These are phyloP conservation scores for Meyerozyma guilliermondii DNA, from an alignment of 1,139 yeast genomes.

Conservation along the genomic window DNA sequence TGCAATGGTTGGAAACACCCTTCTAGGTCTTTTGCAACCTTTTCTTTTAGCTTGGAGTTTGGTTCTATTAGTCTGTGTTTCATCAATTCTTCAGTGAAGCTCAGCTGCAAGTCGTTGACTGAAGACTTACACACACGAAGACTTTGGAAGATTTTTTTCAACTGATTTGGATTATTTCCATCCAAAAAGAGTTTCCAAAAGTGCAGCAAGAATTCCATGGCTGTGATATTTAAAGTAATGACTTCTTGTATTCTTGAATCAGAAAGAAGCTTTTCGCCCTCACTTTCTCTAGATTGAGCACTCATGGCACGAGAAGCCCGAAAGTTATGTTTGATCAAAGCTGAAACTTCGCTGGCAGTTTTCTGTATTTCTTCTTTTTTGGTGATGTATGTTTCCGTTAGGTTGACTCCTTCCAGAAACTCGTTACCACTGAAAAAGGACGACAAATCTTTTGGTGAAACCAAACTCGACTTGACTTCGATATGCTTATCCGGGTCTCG, in stretches of 20 bases:
- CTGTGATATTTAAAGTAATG: slow-evolving; percentile 33
- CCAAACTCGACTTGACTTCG: slow-evolving; percentile 3
- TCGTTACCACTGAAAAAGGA: slow-evolving; percentile 20
- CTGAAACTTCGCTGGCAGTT: slow-evolving; percentile 45
- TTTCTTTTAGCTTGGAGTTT: slow-evolving; percentile 31
- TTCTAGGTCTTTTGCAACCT: slow-evolving; percentile 28
- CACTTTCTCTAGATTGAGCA: background rate
- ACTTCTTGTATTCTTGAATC: slow-evolving; percentile 28
- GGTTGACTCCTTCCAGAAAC: slow-evolving; percentile 26
- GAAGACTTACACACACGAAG: slow-evolving; percentile 29
- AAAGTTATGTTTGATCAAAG: slow-evolving; percentile 52
- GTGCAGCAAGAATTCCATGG: slow-evolving; percentile 40
- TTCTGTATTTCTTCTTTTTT: slow-evolving; percentile 38
- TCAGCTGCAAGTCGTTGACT: slow-evolving; percentile 18
- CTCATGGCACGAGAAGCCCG: slow-evolving; percentile 32
- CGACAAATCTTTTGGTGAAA: slow-evolving; percentile 18
- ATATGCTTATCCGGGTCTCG: slow-evolving; percentile 5
- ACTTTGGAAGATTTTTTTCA: slow-evolving; percentile 33
- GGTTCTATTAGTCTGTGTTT: slow-evolving; percentile 6
- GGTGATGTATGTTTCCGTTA: slow-evolving; percentile 35
- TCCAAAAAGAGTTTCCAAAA: slow-evolving; percentile 38
- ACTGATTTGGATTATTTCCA: slow-evolving; percentile 35
- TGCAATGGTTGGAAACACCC: slow-evolving; percentile 17
- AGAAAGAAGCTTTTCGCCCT: slow-evolving; percentile 20
- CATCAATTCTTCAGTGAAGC: slow-evolving; percentile 6